Base-by-base conservation (phyloP, 1,284 basidiomycete species). In the Sanghuangporus weigelae region DNA sequence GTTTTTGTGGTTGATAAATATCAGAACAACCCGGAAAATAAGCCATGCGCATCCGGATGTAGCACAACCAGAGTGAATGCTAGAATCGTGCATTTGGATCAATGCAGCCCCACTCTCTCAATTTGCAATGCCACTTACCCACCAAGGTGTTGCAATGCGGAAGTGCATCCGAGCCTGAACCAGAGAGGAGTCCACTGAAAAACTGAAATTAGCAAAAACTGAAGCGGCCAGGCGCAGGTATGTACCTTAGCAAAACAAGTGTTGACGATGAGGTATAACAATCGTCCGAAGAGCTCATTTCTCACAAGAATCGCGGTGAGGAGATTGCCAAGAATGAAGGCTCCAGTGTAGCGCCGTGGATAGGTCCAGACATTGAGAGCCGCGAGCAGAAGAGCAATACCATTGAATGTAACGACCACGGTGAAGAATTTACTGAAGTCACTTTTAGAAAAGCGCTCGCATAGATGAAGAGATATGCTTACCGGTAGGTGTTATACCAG, bases 401-500 rank as follows among this genome's bases (percentile, higher is more conserved):
- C 66, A 67, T 89, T 88, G 39, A 86, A 54, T 0, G 73, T 68
- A 50, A 85, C 74, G 12, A 84, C 79, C 56, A 85, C 69, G 3
- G 77, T 77, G 68, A 81, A 88, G 71, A 89, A 84, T 78, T 87
- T 87, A 21, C 87, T 85, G 67, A 49, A 36, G 19, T 50, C 57
- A 40, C 49, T 49, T 57, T 65, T 50, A 66, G 51, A 35, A 53
- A 36, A 39, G 56, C 62, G 40, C 50, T 39, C 10, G 2, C 23
- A 56, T 19, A 19, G 16, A 51, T 39, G 48, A 5, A 44, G 7
- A 54, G 48, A 16, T 59, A 51, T 38, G 73, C 75, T 63, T 71
- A 85, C 82, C 85, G 77, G 68, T 85, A 86, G 5, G 85, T 85
- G 70, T 87, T 87, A 71, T 84, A 86, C 84, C 85, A 87, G 39